These are phyloP conservation scores for Rubus parviflorus DNA, from an alignment of 306 rosid species.

Conservation along the genomic window DNA sequence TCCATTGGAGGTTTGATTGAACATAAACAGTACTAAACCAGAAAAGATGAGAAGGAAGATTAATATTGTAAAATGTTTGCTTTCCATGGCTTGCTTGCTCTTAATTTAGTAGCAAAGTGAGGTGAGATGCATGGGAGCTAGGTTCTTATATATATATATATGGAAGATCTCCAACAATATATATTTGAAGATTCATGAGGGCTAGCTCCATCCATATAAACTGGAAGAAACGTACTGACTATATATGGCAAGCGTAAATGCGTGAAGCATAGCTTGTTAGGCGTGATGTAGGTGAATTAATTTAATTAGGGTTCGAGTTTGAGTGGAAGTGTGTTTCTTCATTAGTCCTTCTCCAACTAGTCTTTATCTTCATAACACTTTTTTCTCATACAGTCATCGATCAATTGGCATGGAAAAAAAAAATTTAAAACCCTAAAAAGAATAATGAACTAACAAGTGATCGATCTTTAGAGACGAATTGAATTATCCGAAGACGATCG, in stretches of 20 bases:
- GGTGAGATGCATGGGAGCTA: background rate
- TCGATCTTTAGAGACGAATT: no score
- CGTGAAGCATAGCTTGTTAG: background rate
- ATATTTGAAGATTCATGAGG: background rate
- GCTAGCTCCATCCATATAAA: background rate
- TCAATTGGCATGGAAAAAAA: no score
- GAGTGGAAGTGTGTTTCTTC: background rate
- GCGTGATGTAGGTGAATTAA: background rate
- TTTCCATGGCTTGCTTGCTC: background rate
- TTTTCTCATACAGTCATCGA: no score
- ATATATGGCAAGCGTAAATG: background rate
- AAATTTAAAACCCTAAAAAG: no score
- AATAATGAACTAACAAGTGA: no score
- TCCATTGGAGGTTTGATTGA: conserved; percentile 3
- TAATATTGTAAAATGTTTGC: background rate
- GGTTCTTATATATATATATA: background rate
- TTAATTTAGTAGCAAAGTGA: background rate
- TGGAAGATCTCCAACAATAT: background rate
- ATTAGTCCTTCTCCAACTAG: background rate
- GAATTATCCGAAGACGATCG: no score
- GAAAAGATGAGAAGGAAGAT: background rate
- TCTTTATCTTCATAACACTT: background rate
- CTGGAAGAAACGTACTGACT: conserved; percentile 7
- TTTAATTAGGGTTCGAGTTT: background rate
- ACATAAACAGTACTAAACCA: background rate